These are phyloP conservation scores for Podospora pseudocomata DNA, from an alignment of 495 filamentous ascomycete genomes.

Conservation along the genomic window DNA sequence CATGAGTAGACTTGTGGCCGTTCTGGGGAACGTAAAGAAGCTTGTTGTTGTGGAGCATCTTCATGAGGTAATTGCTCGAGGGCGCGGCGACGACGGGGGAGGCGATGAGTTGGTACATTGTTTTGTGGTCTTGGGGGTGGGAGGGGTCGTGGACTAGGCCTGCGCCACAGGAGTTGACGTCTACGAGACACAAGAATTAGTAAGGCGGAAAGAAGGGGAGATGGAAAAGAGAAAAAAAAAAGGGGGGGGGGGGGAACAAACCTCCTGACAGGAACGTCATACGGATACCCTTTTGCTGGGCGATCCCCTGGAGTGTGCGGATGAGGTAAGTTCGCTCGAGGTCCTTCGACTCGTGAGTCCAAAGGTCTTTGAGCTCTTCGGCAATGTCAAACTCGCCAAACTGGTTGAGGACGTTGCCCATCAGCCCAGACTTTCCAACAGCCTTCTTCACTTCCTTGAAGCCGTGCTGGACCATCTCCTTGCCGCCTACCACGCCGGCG, in stretches of 20 bases:
- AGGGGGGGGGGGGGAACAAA: conserved; percentile 36
- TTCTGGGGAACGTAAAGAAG: conserved; percentile 86
- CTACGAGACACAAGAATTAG: conserved; percentile 34
- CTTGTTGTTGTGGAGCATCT: conserved; percentile 88
- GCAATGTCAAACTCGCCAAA: conserved; percentile 96
- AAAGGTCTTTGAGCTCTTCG: conserved; percentile 91
- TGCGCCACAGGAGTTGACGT: conserved; percentile 87
- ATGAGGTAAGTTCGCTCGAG: conserved; percentile 95
- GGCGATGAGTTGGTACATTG: conserved; percentile 97
- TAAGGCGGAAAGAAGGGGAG: background rate
- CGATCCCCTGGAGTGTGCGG: conserved; percentile 88
- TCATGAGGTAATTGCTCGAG: conserved; percentile 76
- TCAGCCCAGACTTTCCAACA: conserved; percentile 88
- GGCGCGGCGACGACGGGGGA: conserved; percentile 89
- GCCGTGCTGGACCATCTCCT: conserved; percentile 82
- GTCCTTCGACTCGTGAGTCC: conserved; percentile 98
- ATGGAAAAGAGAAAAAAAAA: background rate
- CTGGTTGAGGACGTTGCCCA: conserved; percentile 89
- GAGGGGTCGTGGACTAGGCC: conserved; percentile 92
- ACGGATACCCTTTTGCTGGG: conserved; percentile 85
- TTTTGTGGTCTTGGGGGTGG: conserved; percentile 91
- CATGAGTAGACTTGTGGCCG: conserved; percentile 71
- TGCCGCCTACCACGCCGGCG: conserved; percentile 90
- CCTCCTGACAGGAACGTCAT: conserved; percentile 94
- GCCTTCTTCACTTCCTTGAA: conserved; percentile 94